Evolutionary conservation across 2,329 filamentous ascomycete genomes (phyloP).

Genomic region (Catunica adiposa): DNA sequence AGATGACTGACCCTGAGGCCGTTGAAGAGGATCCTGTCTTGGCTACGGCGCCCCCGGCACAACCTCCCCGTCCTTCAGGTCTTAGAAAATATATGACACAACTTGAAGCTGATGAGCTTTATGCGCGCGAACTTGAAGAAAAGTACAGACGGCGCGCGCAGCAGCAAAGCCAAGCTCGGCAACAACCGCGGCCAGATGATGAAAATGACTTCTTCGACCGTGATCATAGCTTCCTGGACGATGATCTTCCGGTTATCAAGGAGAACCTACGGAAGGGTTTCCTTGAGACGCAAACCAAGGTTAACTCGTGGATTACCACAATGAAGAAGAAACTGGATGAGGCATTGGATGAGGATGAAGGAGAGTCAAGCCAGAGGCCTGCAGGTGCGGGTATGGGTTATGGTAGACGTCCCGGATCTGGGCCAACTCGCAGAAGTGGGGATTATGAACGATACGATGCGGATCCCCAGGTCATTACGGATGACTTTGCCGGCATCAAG

Average conservation of each 20-base stretch:
- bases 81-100: conserved; percentile 51
- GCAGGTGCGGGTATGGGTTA: conserved; percentile 15
- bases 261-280: conserved; percentile 93
- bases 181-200: conserved; percentile 18
- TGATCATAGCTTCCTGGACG: conserved; percentile 86
- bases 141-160: conserved; percentile 46
- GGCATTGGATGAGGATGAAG: conserved; percentile 52
- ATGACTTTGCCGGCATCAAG: conserved; percentile 67
- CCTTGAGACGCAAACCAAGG: conserved; percentile 77
- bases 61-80: conserved; percentile 59
- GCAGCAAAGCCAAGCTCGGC: conserved; percentile 39
- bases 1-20: conserved; percentile 67
- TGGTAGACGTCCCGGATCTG: conserved; percentile 36
- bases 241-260: conserved; percentile 82
- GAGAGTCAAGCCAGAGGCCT: conserved; percentile 4
- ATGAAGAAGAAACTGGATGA: conserved; percentile 90
- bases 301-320: conserved; percentile 83
- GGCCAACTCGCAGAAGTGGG: conserved; percentile 53
- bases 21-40: conserved; percentile 31
- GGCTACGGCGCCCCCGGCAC: conserved; percentile 41
- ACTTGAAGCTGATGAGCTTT: conserved; percentile 76
- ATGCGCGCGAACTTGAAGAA: conserved; percentile 81
- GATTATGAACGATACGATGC: conserved; percentile 90
- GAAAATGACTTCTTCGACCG: conserved; percentile 29
- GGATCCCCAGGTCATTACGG: conserved; percentile 74